Percentiles rank a stretch among this genome's conserved stretches.
Evolutionary conservation across 129 eudicot genomes (phyloP).

Genomic region (Flaveria brownii): DNA sequence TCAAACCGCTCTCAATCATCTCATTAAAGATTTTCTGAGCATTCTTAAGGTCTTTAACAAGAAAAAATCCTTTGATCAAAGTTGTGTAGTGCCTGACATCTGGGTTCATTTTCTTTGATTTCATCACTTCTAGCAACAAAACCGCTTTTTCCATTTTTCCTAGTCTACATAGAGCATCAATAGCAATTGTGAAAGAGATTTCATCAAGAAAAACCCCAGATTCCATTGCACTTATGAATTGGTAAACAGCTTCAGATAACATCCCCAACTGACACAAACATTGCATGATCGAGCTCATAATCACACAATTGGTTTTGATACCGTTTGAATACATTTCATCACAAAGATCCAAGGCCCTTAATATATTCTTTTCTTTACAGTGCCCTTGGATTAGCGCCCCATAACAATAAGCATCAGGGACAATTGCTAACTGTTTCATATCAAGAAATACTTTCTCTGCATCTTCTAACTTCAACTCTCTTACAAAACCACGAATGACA

Average conservation of each 20-base stretch:
- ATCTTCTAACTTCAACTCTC: conserved; percentile 52
- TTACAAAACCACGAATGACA: conserved; percentile 64
- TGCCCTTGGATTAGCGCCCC: conserved; percentile 66
- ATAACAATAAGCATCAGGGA: conserved; percentile 50
- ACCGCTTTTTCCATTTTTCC: conserved; percentile 57
- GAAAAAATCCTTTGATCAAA: conserved; percentile 57
- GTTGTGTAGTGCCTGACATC: conserved; percentile 78
- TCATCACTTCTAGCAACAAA: conserved; percentile 61
- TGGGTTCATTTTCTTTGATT: conserved; percentile 39
- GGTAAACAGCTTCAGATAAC: conserved; percentile 45
- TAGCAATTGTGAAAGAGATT: conserved; percentile 50
- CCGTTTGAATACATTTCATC: conserved; percentile 57
- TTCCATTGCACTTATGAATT: conserved; percentile 40
- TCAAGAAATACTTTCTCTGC: conserved; percentile 61
- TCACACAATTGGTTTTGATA: conserved; percentile 61
- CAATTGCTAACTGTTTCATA: conserved; percentile 49
- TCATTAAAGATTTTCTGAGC: conserved; percentile 45
- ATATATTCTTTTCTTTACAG: conserved; percentile 42
- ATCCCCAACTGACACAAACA: conserved; percentile 52
- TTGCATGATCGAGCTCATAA: conserved; percentile 54
- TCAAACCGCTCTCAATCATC: conserved; percentile 48
- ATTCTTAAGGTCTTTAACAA: conserved; percentile 39
- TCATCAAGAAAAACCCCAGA: conserved; percentile 52
- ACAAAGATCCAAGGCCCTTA: conserved; percentile 46
- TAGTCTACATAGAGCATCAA: conserved; percentile 56